Conservation (phyloP, 345 rosid species). For the Ceriops tagal region DNA sequence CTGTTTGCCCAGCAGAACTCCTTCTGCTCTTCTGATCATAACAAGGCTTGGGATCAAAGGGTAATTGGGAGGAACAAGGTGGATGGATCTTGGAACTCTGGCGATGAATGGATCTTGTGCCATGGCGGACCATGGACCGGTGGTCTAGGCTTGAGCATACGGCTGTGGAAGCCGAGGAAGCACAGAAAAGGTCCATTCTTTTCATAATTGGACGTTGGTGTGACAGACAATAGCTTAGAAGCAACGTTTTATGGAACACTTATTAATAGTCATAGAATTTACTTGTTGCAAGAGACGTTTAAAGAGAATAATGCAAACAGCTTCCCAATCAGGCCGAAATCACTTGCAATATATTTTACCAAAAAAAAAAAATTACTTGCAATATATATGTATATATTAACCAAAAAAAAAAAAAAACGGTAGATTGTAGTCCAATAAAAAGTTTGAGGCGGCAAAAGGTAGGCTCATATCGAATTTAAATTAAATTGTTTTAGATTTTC, state of each 20-base stretch:
- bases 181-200: slow-evolving; percentile 67
- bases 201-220: slow-evolving; percentile 37
- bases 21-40: slow-evolving; percentile 30
- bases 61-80: slow-evolving; percentile 45
- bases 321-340: slow-evolving; percentile 5
- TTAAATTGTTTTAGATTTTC: no score
- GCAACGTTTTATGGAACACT: no score
- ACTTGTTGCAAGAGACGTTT: neutral
- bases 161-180: slow-evolving; percentile 83
- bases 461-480: no score
- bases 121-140: slow-evolving; percentile 46
- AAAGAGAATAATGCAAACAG: slow-evolving; percentile 2
- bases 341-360: neutral
- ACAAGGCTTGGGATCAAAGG: slow-evolving; percentile 36
- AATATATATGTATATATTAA: neutral
- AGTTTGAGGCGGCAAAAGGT: no score
- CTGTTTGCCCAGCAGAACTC: neutral
- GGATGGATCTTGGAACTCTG: slow-evolving; percentile 31
- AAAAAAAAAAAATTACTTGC: neutral
- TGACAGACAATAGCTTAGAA: neutral
- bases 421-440: neutral
- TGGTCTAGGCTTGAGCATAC: slow-evolving; percentile 51
- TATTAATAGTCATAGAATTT: neutral
- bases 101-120: slow-evolving; percentile 32
- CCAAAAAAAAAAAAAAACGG: neutral